Evolutionary conservation across 202 grass and related monocot species (phyloP).

Genomic region (Bolboschoenoplectus hybrid): DNA sequence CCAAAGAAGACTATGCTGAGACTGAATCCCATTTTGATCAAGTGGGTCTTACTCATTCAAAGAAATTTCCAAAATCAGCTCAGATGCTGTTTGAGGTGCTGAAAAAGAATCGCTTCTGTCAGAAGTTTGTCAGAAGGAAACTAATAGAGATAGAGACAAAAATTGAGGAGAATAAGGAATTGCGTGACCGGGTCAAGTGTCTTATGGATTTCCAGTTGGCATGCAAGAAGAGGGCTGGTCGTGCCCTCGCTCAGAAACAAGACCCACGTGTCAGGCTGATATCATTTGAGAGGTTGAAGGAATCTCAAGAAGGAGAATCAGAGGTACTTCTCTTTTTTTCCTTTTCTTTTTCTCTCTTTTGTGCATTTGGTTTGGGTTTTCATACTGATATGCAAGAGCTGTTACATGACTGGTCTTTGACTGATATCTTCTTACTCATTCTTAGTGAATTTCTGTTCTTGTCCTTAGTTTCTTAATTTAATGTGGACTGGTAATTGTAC

Average conservation of each 20-base stretch:
- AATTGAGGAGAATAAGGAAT: conserved; percentile 88
- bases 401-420: not conserved
- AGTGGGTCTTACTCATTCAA: conserved; percentile 24
- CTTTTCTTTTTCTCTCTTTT: not conserved
- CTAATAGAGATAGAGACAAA: conserved; percentile 80
- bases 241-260: conserved; percentile 62
- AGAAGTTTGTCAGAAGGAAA: conserved; percentile 92
- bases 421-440: conserved; percentile 4
- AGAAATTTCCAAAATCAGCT: conserved; percentile 66
- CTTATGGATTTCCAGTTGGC: conserved; percentile 78
- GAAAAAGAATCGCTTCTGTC: conserved; percentile 88
- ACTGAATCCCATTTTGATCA: conserved; percentile 28
- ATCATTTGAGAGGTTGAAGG: conserved; percentile 46
- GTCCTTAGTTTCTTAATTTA: not conserved
- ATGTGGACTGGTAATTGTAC: not conserved
- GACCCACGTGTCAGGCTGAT: conserved; percentile 86
- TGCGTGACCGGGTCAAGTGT: conserved; percentile 79
- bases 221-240: conserved; percentile 64
- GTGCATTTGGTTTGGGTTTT: conserved; percentile 24
- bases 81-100: conserved; percentile 68
- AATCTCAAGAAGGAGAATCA: conserved; percentile 48
- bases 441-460: conserved; percentile 7
- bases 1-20: conserved; percentile 16
- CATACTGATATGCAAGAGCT: not conserved
- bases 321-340: conserved; percentile 9